phyloP scores from a whole-genome alignment of 768 basidiomycete species.

The Hydnomerulius pinastri region DNA sequence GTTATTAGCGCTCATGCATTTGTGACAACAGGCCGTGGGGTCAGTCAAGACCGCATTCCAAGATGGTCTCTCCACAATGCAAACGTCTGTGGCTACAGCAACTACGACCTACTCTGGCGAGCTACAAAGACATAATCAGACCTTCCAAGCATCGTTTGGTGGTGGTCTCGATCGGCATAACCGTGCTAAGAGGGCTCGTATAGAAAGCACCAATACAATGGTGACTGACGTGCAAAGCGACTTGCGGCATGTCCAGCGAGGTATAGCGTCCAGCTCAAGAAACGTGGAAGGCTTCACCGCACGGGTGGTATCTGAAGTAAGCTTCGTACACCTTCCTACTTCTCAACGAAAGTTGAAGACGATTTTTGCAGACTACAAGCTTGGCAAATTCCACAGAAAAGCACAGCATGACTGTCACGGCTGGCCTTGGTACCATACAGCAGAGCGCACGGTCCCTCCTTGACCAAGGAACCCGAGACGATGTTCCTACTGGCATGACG shows the following conservation, averaged over 20 bases:
- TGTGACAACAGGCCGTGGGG: slow-evolving; percentile 39
- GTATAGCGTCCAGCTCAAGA: slow-evolving; percentile 50
- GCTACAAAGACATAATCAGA: slow-evolving; percentile 49
- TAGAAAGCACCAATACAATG: slow-evolving; percentile 57
- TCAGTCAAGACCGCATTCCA: slow-evolving; percentile 42
- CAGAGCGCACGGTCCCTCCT: slow-evolving; percentile 51
- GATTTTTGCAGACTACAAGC: slow-evolving; percentile 39
- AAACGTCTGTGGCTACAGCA: slow-evolving; percentile 46
- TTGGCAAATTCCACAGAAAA: slow-evolving; percentile 42
- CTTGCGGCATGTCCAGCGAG: slow-evolving; percentile 51
- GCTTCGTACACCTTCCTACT: slow-evolving; percentile 13
- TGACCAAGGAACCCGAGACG: slow-evolving; percentile 61
- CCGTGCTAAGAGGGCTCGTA: slow-evolving; percentile 66
- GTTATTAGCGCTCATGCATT: slow-evolving; percentile 21
- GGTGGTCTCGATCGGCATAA: slow-evolving; percentile 63
- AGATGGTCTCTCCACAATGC: slow-evolving; percentile 46
- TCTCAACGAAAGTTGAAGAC: neutral
- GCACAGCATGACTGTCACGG: slow-evolving; percentile 44
- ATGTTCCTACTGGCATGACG: slow-evolving; percentile 69
- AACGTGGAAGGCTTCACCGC: slow-evolving; percentile 45
- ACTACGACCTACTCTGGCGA: slow-evolving; percentile 52
- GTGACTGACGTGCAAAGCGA: slow-evolving; percentile 51
- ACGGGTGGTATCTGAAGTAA: slow-evolving; percentile 55
- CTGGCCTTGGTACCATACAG: slow-evolving; percentile 50
- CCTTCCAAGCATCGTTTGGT: slow-evolving; percentile 43